A percentile compares a stretch with the other conserved stretches of the same genome.
These are phyloP conservation scores for Diaporthe caulivora DNA, from an alignment of 2,329 filamentous ascomycete genomes.

Conservation along the genomic window DNA sequence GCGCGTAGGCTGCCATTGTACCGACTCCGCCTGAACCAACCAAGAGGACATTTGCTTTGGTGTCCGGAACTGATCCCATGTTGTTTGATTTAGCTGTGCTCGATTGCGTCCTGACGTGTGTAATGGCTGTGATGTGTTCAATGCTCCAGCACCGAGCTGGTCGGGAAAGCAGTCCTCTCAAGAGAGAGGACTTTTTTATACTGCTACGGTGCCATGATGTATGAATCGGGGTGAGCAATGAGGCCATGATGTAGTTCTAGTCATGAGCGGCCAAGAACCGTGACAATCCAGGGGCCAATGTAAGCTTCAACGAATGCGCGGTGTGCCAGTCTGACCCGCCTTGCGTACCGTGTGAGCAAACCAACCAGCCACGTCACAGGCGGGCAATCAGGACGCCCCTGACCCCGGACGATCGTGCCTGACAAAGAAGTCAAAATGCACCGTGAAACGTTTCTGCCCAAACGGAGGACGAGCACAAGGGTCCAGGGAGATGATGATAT, in stretches of 20 bases:
- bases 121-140: too few species aligned
- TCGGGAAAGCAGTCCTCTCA: neutral
- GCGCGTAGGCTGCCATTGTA: constrained; percentile 66
- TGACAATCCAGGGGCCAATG: neutral
- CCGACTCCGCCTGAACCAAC: constrained; percentile 69
- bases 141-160: neutral
- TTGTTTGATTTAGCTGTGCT: neutral
- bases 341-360: neutral
- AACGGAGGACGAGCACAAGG: neutral
- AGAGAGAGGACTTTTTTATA: neutral
- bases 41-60: constrained; percentile 57
- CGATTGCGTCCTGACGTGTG: neutral
- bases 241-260: constrained; percentile 19
- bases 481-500: neutral
- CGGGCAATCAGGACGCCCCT: neutral
- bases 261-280: neutral
- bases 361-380: constrained; percentile 21
- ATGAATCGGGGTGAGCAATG: neutral
- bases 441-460: neutral
- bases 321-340: constrained; percentile 11
- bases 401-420: neutral
- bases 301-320: neutral
- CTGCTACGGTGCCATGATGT: constrained; percentile 25
- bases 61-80: constrained; percentile 16
- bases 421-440: neutral